These are phyloP conservation scores for Stephania japonica DNA, from an alignment of 164 flowering plant species.

Conservation along the genomic window DNA sequence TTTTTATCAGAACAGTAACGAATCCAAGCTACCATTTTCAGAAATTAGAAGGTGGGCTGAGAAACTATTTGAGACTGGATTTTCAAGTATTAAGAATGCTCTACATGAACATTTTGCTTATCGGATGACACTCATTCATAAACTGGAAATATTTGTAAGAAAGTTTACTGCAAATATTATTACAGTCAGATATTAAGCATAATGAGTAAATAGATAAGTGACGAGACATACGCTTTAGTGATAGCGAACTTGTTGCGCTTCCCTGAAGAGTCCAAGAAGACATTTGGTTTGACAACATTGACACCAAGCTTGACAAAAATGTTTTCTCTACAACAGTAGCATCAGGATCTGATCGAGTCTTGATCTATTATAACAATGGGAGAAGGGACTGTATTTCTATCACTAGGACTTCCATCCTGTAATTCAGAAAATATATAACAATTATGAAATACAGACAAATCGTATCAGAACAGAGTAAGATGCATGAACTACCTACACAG, in stretches of 20 bases:
- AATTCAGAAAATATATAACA: too few relatives aligned
- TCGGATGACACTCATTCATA: background rate
- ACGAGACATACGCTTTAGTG: slow-evolving; percentile 73
- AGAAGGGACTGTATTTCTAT: too few relatives aligned
- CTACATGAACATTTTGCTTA: background rate
- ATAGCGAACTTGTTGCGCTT: slow-evolving; percentile 92
- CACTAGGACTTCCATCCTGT: too few relatives aligned
- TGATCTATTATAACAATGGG: too few relatives aligned
- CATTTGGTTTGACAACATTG: slow-evolving; percentile 92
- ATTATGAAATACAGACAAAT: too few relatives aligned
- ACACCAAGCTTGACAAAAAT: too few relatives aligned
- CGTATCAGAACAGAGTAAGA: too few relatives aligned
- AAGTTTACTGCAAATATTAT: background rate
- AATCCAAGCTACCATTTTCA: background rate
- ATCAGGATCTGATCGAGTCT: too few relatives aligned
- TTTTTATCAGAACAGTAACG: background rate
- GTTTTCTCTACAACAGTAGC: too few relatives aligned
- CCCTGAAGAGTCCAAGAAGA: slow-evolving; percentile 90
- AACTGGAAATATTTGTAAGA: background rate
- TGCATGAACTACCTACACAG: too few relatives aligned
- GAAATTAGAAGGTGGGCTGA: too few relatives aligned
- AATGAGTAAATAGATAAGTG: background rate
- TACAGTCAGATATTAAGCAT: background rate
- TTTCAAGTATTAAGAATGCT: background rate
- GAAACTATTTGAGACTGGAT: background rate